Percentiles rank a stretch among this genome's conserved stretches.
These are phyloP conservation scores for Hypoxylon sp. DNA, from an alignment of 2,329 filamentous ascomycete species.

Conservation along the genomic window DNA sequence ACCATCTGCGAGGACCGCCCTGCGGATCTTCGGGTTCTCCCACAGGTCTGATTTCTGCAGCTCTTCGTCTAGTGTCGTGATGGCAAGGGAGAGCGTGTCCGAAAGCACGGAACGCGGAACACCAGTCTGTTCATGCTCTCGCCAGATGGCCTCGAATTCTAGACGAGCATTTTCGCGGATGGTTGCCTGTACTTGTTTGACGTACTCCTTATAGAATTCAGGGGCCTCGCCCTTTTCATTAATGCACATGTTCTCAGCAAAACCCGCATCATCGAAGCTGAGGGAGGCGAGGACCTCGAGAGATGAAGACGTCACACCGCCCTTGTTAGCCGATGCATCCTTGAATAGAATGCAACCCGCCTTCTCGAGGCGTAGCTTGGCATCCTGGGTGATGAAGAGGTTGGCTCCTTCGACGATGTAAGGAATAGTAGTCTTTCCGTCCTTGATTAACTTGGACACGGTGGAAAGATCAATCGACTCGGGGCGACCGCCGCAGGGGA, in stretches of 20 bases:
- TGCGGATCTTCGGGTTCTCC: conserved; percentile 83
- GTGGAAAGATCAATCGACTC: conserved; percentile 95
- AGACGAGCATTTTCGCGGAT: conserved; percentile 92
- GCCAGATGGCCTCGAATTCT: conserved; percentile 99
- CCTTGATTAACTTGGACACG: conserved; percentile 84
- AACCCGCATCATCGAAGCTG: conserved; percentile 90
- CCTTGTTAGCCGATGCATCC: conserved; percentile 98
- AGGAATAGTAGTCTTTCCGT: conserved; percentile 88
- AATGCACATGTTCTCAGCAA: conserved; percentile 95
- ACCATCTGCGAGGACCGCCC: conserved; percentile 84
- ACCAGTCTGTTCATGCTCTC: conserved; percentile 87
- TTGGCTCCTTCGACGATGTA: conserved; percentile 99
- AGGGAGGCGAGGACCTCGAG: conserved; percentile 95
- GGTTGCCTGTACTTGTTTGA: conserved; percentile 88
- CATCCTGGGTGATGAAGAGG: conserved; percentile 98
- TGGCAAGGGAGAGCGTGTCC: conserved; percentile 89
- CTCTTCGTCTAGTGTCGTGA: conserved; percentile 97
- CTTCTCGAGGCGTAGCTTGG: conserved; percentile 92
- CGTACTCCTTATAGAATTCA: conserved; percentile 93
- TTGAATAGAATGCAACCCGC: conserved; percentile 98
- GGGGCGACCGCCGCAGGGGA: conserved; percentile 94
- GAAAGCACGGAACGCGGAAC: conserved; percentile 86
- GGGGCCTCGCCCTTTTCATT: conserved; percentile 78
- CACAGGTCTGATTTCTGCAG: conserved; percentile 93
- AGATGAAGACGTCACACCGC: conserved; percentile 96